Conservation (phyloP, 495 filamentous ascomycete genomes). For the Margaritispora aquatica region DNA sequence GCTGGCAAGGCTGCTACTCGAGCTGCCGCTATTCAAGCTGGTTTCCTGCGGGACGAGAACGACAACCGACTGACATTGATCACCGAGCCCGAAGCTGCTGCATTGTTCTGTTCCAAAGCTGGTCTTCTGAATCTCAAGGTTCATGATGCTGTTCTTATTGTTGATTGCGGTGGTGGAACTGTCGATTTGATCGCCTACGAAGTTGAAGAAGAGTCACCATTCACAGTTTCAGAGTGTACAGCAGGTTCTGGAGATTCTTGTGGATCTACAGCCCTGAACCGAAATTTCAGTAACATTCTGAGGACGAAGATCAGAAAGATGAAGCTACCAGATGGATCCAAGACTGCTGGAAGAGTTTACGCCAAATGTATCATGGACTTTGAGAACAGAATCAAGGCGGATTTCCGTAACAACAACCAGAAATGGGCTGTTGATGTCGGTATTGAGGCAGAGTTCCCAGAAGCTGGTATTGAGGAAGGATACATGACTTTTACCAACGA, state of each 20-base stretch:
- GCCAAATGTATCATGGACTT: conserved; percentile 81
- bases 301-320: conserved; percentile 73
- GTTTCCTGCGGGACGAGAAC: conserved; percentile 68
- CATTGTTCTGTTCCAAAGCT: conserved; percentile 69
- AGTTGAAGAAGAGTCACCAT: conserved; percentile 69
- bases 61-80: conserved; percentile 67
- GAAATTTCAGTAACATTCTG: conserved; percentile 71
- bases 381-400: conserved; percentile 72
- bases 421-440: conserved; percentile 75
- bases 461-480: conserved; percentile 69
- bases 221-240: conserved; percentile 69
- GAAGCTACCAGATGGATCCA: conserved; percentile 70
- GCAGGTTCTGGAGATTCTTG: conserved; percentile 71
- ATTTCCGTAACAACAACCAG: conserved; percentile 75
- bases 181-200: conserved; percentile 75
- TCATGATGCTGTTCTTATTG: conserved; percentile 67
- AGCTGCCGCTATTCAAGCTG: conserved; percentile 67
- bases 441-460: conserved; percentile 71
- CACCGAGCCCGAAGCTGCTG: conserved; percentile 66
- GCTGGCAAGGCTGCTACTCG: conserved; percentile 67
- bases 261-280: conserved; percentile 66
- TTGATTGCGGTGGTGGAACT: conserved; percentile 70
- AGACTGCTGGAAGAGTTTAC: conserved; percentile 67
- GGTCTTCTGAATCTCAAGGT: conserved; percentile 68
- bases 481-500: conserved; percentile 83